Conservation (phyloP, 495 filamentous ascomycete species). For the Rostrohypoxylon terebratum region DNA sequence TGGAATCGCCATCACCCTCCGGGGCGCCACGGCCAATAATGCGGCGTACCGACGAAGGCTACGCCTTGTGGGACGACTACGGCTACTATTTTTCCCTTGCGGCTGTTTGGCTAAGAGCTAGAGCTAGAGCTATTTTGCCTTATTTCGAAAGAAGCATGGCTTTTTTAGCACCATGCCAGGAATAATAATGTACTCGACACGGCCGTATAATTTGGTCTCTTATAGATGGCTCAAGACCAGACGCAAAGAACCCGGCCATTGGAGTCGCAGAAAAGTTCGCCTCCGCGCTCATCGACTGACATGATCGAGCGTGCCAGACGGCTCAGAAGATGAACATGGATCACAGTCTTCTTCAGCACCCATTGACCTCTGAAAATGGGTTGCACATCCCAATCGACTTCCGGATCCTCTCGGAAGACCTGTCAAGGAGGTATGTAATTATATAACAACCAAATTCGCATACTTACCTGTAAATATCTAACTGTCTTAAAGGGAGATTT, state of each 20-base stretch:
- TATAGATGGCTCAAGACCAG: not conserved
- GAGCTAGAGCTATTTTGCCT: slow-evolving; percentile 16
- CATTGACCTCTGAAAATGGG: slow-evolving; percentile 13
- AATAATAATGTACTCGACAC: slow-evolving; percentile 7
- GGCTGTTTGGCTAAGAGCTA: slow-evolving; percentile 8
- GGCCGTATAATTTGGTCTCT: not conserved
- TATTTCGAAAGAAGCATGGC: not conserved
- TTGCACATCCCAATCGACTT: slow-evolving; percentile 15
- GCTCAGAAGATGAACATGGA: slow-evolving; percentile 18
- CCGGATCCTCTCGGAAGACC: slow-evolving; percentile 6
- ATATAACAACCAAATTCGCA: not conserved
- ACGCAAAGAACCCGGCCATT: not conserved
- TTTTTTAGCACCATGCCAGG: not conserved
- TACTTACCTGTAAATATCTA: slow-evolving; percentile 1
- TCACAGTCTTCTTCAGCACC: slow-evolving; percentile 27
- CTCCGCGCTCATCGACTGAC: slow-evolving; percentile 4
- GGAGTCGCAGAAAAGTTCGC: slow-evolving; percentile 3
- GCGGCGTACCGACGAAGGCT: slow-evolving; percentile 1
- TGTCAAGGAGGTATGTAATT: slow-evolving; percentile 20
- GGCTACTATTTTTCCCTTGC: slow-evolving; percentile 14
- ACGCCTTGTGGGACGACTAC: not conserved
- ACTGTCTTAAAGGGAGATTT: slow-evolving; percentile 24
- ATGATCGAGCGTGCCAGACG: slow-evolving; percentile 7
- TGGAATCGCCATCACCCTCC: not conserved
- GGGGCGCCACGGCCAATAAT: slow-evolving; percentile 6